Evolutionary conservation across 2,329 filamentous ascomycete genomes (phyloP).

Genomic region (Ceratocystis lukuohia): DNA sequence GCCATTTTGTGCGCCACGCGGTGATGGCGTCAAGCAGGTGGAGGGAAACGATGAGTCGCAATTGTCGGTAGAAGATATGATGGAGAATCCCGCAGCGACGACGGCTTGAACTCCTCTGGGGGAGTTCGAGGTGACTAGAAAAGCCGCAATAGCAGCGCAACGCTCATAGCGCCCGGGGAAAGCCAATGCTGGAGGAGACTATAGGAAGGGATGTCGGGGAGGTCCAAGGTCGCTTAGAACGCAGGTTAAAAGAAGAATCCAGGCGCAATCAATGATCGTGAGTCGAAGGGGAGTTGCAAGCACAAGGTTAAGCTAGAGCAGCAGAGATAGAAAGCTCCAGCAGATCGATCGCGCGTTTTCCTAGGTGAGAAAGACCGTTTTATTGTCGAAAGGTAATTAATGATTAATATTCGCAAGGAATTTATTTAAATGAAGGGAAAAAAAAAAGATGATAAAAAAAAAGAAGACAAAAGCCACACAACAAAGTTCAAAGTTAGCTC

Average conservation of each 20-base stretch:
- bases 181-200: constrained; percentile 3
- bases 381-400: neutral
- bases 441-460: neutral
- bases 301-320: neutral
- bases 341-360: neutral
- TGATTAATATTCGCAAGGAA: neutral
- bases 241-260: neutral
- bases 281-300: neutral
- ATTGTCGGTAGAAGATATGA: neutral
- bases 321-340: neutral
- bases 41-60: neutral
- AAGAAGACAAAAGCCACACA: neutral
- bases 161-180: constrained; percentile 14
- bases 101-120: constrained; percentile 3
- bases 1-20: neutral
- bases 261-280: neutral
- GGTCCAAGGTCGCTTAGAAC: neutral
- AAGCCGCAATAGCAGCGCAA: constrained; percentile 16
- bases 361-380: neutral
- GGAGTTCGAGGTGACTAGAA: constrained; percentile 10
- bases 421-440: neutral
- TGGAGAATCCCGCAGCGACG: neutral
- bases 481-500: neutral
- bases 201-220: neutral
- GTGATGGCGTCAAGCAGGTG: neutral